Evolutionary conservation across 2,329 filamentous ascomycete genomes (phyloP), one percentile per base, ranked within the genome.

Genomic region (Phaeosphaeriaceae sp.): DNA sequence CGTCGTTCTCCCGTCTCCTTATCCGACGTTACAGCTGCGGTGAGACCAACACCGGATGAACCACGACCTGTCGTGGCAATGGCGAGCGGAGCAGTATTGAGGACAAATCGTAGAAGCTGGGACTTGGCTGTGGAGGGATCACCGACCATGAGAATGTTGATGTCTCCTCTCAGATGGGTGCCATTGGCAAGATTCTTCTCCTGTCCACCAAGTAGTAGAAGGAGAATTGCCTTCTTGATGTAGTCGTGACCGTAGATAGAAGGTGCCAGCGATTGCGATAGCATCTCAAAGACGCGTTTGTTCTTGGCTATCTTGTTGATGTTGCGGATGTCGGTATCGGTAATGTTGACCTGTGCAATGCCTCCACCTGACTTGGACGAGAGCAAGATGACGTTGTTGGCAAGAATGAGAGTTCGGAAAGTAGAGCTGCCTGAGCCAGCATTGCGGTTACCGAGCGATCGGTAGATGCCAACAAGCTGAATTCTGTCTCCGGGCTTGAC

Each of bases 131-230:
- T 99, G 0, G 95, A 99, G 2, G 95, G 95, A 77, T 99, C 95
- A 80, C 95, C 95, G 45, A 99, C 94, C 95, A 99, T 98, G 51
- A 99, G 85, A 66, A 99, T 97, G 77, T 99, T 99, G 81, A 99
- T 98, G 73, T 99, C 95, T 82, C 95, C 95, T 85, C 95, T 90
- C 76, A 99, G 81, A 86, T 99, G 95, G 1, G 95, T 98, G 57
- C 95, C 95, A 69, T 99, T 99, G 63, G 98, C 95, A 56, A 99
- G 80, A 72, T 99, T 99, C 84, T 99, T 99, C 83, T 99, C 95
- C 85, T 96, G 93, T 57, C 95, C 95, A 72, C 95, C 91, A 15
- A 99, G 83, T 25, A 99, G 85, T 91, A 98, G 96, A 49, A 99
- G 87, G 31, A 99, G 81, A 65, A 99, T 96, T 0, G 95, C 95